phyloP scores from a whole-genome alignment of 2,329 filamentous ascomycete species.

The Neonectria punicea region DNA sequence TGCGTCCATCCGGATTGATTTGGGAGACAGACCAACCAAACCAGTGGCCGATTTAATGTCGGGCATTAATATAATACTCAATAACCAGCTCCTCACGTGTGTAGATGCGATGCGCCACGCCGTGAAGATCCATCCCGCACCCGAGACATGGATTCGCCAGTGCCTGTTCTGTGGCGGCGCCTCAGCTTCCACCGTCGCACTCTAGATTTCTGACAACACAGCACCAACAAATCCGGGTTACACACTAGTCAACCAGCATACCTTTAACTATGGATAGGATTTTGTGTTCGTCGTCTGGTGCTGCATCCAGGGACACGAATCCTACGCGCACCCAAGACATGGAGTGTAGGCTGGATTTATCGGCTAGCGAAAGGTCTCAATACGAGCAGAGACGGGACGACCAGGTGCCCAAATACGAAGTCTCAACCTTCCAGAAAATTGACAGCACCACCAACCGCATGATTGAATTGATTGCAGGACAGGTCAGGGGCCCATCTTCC shows the following conservation, averaged over 20 bases:
- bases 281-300: no score
- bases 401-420: background rate
- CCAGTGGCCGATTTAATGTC: background rate
- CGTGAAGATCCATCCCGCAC: background rate
- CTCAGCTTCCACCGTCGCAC: background rate
- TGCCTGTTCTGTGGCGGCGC: background rate
- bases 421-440: background rate
- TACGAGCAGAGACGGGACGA: background rate
- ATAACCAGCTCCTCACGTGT: background rate
- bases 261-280: no score
- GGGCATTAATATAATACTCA: no score
- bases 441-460: background rate
- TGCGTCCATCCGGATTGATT: background rate
- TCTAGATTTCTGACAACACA: background rate
- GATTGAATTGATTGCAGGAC: background rate
- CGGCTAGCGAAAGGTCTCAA: background rate
- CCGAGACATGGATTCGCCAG: background rate
- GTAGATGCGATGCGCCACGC: background rate
- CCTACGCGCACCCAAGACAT: background rate
- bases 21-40: background rate
- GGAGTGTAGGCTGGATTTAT: background rate
- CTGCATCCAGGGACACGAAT: no score
- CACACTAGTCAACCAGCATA: no score
- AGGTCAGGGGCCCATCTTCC: background rate
- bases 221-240: background rate